phyloP scores from a whole-genome alignment of 2,329 filamentous ascomycete species.

The Colletotrichum shisoi region DNA sequence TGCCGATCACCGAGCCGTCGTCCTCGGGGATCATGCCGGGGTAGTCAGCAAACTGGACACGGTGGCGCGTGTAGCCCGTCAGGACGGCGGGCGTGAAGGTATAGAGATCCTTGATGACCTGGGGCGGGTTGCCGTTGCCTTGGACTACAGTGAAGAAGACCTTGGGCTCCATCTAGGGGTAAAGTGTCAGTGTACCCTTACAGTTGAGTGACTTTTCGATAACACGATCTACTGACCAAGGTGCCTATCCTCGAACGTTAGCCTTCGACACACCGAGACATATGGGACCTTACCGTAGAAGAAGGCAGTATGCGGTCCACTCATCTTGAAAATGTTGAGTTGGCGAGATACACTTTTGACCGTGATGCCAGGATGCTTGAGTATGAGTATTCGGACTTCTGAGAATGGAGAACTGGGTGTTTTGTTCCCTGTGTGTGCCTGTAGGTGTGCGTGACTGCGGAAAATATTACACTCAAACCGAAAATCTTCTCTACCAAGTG shows the following conservation, averaged over 20 bases:
- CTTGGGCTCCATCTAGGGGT: conserved; percentile 75
- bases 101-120: conserved; percentile 63
- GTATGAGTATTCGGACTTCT: neutral
- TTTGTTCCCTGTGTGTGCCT: too few species aligned
- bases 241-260: conserved; percentile 45
- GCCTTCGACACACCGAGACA: neutral
- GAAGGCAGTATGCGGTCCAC: conserved; percentile 58
- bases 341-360: neutral
- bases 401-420: neutral
- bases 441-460: neutral
- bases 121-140: conserved; percentile 58
- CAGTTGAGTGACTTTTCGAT: neutral
- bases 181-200: conserved; percentile 40
- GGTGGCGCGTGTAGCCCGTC: conserved; percentile 72
- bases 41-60: conserved; percentile 77
- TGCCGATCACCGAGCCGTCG: conserved; percentile 72
- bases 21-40: conserved; percentile 73
- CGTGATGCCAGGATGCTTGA: neutral
- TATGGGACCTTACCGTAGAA: conserved; percentile 60
- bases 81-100: conserved; percentile 78
- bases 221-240: conserved; percentile 44
- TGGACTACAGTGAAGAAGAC: conserved; percentile 89
- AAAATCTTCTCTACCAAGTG: too few species aligned
- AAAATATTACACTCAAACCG: neutral
- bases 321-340: conserved; percentile 47